Base-by-base conservation (phyloP, 495 filamentous ascomycete species). In the Lineolata rhizophorae region DNA sequence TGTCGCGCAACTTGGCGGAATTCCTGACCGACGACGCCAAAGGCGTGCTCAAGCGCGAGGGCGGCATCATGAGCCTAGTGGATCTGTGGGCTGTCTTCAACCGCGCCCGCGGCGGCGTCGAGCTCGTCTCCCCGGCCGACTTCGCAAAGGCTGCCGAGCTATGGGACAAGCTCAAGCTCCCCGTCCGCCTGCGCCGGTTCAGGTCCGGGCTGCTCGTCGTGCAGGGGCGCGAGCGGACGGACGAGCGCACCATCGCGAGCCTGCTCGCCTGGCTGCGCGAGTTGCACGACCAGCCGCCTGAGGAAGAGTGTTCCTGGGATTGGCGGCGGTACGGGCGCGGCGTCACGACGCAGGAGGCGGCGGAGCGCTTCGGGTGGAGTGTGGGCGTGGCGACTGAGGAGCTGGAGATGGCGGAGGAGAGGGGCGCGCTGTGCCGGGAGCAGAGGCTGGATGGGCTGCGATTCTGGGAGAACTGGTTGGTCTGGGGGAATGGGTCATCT, bases 31-130 rank as follows among this genome's bases (percentile, higher is more conserved):
- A 95, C 49, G 87, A 97, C 48, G 57, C 70, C 2, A 64, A 73
- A 29, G 83, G 83, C 1, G 62, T 95, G 8, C 52, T 99, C 15
- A 67, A 63, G 34, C 71, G 64, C 33, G 83, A 91, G 45, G 90
- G 87, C 6, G 87, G 87, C 1, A 90, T 95, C 40, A 81, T 95
- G 51, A 91, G 70, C 33, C 63, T 99, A 5, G 85, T 95, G 14
- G 87, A 99, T 46, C 62, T 95, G 1, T 99, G 87, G 87, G 83
- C 87, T 5, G 64, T 92, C 20, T 94, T 94, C 58, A 99, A 99
- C 45, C 76, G 87, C n/a, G 80, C 80, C 15, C 65, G 90, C 25
- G 82, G 81, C 32, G 87, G 87, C 5, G 83, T 99, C 6, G 90
- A 99, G 48, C 62, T 99, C 5, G 74, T 95, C 38, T 91, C 79